Base-by-base conservation (phyloP, 768 basidiomycete genomes). In the Leccinum broughii region DNA sequence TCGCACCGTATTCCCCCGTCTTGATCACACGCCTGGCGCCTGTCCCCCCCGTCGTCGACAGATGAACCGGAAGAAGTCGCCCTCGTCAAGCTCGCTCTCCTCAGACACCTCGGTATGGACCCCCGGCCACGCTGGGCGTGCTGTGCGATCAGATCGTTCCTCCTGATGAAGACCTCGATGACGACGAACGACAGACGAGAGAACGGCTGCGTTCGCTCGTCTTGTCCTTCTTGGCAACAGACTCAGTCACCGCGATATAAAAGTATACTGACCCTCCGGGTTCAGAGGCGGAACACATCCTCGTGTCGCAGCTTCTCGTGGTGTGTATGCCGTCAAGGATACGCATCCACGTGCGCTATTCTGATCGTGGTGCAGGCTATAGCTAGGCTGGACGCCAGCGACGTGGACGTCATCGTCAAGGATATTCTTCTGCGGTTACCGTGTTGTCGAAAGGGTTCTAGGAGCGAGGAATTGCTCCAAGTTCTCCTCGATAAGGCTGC, bases 51-150 rank as follows among this genome's bases (percentile, higher is more conserved):
- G 51, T 61, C 57, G n/a, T 64, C 61, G 52, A 53, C 56, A 87
- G 89, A 89, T 62, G 89, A 90, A 71, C 82, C 78, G 1, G 81
- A 83, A 53, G 89, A 90, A 70, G 84, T 89, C 11, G 71, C 65
- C 0, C 78, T 87, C 35, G 87, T 90, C 24, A 84, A 85, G 65
- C 73, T 77, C 57, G 83, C 86, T 17, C 77, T 90, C 15, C 71
- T 78, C 1, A 79, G 83, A 61, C 89, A 90, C 68, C 78, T 90
- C 57, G 81, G 86, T 49, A 78, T 89, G 77, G 86, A 88, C 61
- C 78, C 86, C 75, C 73, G 8, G 78, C 83, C 17, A 86, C 87
- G 1, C 75, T 90, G 6, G 80, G 83, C 39, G 88, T 90, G 14
- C 76, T 90, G 5, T 88, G 83, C 66, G 89, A 90, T 67, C 88